Evolutionary conservation across 768 basidiomycete genomes (phyloP).

Genomic region (Tylopilus sp.): DNA sequence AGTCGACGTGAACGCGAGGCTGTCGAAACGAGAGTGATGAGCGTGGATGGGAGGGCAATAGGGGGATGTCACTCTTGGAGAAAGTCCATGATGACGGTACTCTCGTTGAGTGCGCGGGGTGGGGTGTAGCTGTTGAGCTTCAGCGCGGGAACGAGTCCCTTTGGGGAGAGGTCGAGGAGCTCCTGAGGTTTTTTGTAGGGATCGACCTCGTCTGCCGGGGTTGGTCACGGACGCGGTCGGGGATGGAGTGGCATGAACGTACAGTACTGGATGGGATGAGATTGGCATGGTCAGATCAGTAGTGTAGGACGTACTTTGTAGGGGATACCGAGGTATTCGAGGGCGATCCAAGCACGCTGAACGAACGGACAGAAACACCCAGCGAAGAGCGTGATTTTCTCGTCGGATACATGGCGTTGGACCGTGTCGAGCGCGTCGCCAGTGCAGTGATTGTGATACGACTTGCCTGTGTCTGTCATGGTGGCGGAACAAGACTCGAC

Average conservation of each 20-base stretch:
- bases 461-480: slow-evolving; percentile 38
- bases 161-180: slow-evolving; percentile 77
- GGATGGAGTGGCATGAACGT: no score
- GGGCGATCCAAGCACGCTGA: slow-evolving; percentile 73
- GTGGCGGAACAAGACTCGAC: neutral
- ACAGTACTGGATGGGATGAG: neutral
- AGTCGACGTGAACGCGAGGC: slow-evolving; percentile 48
- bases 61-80: slow-evolving; percentile 50
- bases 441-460: slow-evolving; percentile 41
- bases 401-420: slow-evolving; percentile 41
- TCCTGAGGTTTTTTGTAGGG: slow-evolving; percentile 81
- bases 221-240: no score
- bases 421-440: slow-evolving; percentile 57
- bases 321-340: slow-evolving; percentile 66
- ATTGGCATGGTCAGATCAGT: neutral
- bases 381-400: slow-evolving; percentile 64
- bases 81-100: slow-evolving; percentile 75
- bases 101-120: slow-evolving; percentile 69
- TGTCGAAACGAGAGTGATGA: no score
- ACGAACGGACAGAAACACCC: slow-evolving; percentile 82
- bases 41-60: no score
- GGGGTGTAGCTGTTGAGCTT: slow-evolving; percentile 52
- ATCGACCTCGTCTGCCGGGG: slow-evolving; percentile 64
- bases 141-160: slow-evolving; percentile 74
- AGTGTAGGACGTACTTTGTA: slow-evolving; percentile 52